These are phyloP conservation scores for Chlamydomonas sp. DNA, from an alignment of 139 green algal genomes.

Conservation along the genomic window DNA sequence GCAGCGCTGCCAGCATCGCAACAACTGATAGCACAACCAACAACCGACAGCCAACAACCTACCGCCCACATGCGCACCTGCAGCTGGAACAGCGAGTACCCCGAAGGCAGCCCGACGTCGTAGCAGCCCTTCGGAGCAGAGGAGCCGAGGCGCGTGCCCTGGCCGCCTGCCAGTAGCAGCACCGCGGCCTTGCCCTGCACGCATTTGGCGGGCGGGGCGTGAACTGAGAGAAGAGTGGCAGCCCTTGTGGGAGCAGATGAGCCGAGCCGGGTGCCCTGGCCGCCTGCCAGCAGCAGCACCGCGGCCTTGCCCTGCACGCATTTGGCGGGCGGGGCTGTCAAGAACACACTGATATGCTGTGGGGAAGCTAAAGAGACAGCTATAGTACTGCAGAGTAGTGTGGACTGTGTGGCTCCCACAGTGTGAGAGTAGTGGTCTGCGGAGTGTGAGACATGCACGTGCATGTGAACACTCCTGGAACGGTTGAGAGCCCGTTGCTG, in stretches of 20 bases:
- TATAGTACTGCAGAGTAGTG: no score
- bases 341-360: no score
- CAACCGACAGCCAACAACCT: no score
- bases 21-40: no score
- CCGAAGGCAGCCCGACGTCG: conserved; percentile 84
- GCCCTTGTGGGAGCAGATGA: conserved; percentile 77
- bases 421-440: no score
- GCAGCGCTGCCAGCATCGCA: no score
- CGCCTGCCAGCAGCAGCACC: conserved; percentile 81
- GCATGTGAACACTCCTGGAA: no score
- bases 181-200: conserved; percentile 64
- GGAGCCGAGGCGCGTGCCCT: conserved; percentile 88
- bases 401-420: no score
- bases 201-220: neutral
- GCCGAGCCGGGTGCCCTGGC: conserved; percentile 89
- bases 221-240: conserved; percentile 61
- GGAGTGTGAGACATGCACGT: no score
- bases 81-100: conserved; percentile 83
- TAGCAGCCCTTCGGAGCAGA: conserved; percentile 85
- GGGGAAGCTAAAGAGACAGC: no score
- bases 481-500: no score
- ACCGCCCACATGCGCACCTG: neutral
- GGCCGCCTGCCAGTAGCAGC: conserved; percentile 82
- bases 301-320: conserved; percentile 56
- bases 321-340: neutral